These are phyloP conservation scores for Moricandia moricandioides DNA, from an alignment of 345 rosid species.

Conservation along the genomic window DNA sequence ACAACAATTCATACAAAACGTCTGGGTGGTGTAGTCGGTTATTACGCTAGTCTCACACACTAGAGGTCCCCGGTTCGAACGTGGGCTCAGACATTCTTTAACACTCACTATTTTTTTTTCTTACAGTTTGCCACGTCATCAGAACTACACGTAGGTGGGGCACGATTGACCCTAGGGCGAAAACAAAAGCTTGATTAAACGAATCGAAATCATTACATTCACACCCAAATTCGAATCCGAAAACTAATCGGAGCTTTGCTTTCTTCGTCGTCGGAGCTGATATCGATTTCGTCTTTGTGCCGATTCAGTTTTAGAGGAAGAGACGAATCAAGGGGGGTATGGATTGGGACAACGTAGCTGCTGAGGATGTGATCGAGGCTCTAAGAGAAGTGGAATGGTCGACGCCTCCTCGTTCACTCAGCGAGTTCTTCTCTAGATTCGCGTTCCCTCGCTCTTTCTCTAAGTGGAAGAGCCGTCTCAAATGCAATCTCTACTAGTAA, in stretches of 20 bases:
- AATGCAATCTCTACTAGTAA: constrained; percentile 43
- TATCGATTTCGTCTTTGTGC: background rate
- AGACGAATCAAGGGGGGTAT: constrained; percentile 1
- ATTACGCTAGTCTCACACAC: constrained; percentile 87
- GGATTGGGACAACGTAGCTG: constrained; percentile 44
- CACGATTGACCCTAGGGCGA: background rate
- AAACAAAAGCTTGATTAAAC: background rate
- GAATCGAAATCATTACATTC: too few species aligned
- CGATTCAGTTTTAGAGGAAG: background rate
- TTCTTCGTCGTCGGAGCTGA: background rate
- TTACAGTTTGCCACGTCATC: background rate
- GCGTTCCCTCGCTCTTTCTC: constrained; percentile 40
- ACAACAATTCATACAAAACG: background rate
- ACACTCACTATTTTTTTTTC: background rate
- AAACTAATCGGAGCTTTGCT: constrained; percentile 15
- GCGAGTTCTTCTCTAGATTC: constrained; percentile 42
- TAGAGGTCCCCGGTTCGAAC: constrained; percentile 73
- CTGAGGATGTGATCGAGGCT: constrained; percentile 43
- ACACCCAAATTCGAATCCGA: constrained; percentile 1
- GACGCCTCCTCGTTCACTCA: constrained; percentile 37
- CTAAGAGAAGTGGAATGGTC: constrained; percentile 43
- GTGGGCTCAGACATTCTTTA: constrained; percentile 54
- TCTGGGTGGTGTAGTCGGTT: constrained; percentile 49
- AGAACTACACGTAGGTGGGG: background rate
- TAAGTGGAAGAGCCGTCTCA: constrained; percentile 40